phyloP scores from a whole-genome alignment of 1,284 basidiomycete genomes.

The Austroboletus novae-zelandiae region DNA sequence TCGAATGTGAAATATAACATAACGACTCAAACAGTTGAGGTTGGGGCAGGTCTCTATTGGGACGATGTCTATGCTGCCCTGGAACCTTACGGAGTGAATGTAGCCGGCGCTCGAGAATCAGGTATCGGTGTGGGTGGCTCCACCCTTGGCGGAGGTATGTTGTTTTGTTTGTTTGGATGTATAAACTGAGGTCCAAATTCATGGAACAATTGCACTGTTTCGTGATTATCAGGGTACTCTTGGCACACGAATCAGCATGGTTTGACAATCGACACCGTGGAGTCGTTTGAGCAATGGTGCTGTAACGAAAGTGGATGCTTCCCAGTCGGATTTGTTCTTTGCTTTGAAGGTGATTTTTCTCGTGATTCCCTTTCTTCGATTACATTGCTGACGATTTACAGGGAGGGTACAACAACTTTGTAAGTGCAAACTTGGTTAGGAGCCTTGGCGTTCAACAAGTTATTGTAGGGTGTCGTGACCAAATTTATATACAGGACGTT shows the following conservation, averaged over 20 bases:
- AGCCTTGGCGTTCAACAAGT: not conserved
- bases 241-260: constrained; percentile 53
- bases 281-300: constrained; percentile 45
- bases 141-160: constrained; percentile 26
- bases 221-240: constrained; percentile 44
- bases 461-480: constrained; percentile 58
- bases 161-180: constrained; percentile 1
- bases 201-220: too few species aligned
- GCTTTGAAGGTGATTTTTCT: constrained; percentile 38
- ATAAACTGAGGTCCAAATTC: constrained; percentile 1
- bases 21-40: constrained; percentile 42
- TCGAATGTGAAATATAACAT: constrained; percentile 12
- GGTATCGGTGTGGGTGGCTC: constrained; percentile 49
- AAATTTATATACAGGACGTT: constrained; percentile 52
- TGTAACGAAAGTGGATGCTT: constrained; percentile 38
- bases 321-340: constrained; percentile 46
- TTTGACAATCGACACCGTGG: constrained; percentile 49
- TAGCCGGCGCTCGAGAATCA: constrained; percentile 44
- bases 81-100: constrained; percentile 42
- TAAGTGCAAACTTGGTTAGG: constrained; percentile 27
- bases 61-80: constrained; percentile 43
- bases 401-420: constrained; percentile 66
- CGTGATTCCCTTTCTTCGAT: constrained; percentile 11
- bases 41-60: constrained; percentile 36
- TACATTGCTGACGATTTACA: constrained; percentile 16